Percentiles rank a stretch among this genome's conserved stretches.
These are phyloP conservation scores for Teratosphaeria nubilosa DNA, from an alignment of 2,329 filamentous ascomycete genomes.

Conservation along the genomic window DNA sequence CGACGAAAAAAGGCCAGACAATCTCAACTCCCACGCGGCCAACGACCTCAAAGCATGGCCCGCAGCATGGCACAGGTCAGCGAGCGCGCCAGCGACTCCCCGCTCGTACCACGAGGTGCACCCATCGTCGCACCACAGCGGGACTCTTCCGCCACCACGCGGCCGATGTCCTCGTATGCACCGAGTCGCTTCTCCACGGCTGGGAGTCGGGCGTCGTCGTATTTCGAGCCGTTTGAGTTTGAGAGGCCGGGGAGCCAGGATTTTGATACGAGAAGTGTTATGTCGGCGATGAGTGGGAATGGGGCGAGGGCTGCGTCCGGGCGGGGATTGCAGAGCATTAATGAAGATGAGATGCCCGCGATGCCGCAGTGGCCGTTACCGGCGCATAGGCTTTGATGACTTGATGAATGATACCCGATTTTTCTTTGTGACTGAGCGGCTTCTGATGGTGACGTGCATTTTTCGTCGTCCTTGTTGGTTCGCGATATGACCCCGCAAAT, in stretches of 20 bases:
- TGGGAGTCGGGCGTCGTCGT: background rate
- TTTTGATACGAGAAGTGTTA: background rate
- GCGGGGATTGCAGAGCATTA: background rate
- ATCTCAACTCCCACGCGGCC: background rate
- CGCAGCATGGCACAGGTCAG: background rate
- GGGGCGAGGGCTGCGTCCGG: background rate
- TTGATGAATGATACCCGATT: background rate
- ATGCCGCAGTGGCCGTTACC: conserved; percentile 2
- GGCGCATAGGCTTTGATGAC: background rate
- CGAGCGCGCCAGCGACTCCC: background rate
- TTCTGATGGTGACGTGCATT: background rate
- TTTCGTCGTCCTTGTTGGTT: background rate
- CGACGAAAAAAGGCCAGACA: conserved; percentile 2
- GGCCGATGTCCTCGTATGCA: background rate
- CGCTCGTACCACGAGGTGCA: background rate
- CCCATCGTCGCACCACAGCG: background rate
- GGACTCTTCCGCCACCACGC: background rate
- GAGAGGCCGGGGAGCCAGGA: conserved; percentile 3
- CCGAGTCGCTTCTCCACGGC: background rate
- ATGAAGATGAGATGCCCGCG: background rate
- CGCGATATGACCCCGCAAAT: background rate
- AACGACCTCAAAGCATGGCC: background rate
- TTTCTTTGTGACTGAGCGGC: background rate
- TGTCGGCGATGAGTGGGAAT: background rate
- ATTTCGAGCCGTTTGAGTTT: conserved; percentile 6